These are phyloP conservation scores for Boletus subparvulus DNA, from an alignment of 768 basidiomycete species.

Conservation along the genomic window DNA sequence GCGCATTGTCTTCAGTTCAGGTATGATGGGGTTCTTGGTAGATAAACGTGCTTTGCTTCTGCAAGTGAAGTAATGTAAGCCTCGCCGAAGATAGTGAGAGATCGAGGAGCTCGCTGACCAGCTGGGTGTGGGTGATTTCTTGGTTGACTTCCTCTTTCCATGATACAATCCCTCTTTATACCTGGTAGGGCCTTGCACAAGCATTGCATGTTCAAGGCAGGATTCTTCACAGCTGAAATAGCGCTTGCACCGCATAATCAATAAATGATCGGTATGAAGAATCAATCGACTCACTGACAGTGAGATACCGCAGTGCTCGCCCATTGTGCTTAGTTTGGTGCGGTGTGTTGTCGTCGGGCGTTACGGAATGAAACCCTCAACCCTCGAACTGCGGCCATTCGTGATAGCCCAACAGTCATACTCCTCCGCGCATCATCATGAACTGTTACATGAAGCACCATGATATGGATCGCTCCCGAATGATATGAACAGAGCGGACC, in stretches of 20 bases:
- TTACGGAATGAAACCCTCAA: constrained; percentile 9
- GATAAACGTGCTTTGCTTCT: constrained; percentile 2
- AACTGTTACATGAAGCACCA: neutral
- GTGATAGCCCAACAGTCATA: neutral
- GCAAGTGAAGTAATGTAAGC: neutral
- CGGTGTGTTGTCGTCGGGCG: neutral
- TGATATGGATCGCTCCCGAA: neutral
- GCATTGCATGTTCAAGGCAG: neutral
- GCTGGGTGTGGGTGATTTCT: neutral
- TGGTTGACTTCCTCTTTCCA: neutral
- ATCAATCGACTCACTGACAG: neutral
- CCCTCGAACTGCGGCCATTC: neutral
- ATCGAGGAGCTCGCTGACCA: constrained; percentile 8
- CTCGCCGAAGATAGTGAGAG: neutral
- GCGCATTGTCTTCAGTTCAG: constrained; percentile 6
- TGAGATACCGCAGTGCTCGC: neutral
- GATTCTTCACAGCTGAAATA: neutral
- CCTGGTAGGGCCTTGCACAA: neutral
- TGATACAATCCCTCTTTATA: constrained; percentile 15
- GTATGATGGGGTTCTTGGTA: neutral
- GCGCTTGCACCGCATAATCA: neutral
- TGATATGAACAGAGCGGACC: neutral
- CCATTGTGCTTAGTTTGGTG: neutral
- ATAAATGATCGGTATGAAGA: neutral
- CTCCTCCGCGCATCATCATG: neutral